Evolutionary conservation across 108 stramenopile species (phyloP), one percentile per base, ranked within the genome.

Genomic region (Nannochloropsis gaditana): DNA sequence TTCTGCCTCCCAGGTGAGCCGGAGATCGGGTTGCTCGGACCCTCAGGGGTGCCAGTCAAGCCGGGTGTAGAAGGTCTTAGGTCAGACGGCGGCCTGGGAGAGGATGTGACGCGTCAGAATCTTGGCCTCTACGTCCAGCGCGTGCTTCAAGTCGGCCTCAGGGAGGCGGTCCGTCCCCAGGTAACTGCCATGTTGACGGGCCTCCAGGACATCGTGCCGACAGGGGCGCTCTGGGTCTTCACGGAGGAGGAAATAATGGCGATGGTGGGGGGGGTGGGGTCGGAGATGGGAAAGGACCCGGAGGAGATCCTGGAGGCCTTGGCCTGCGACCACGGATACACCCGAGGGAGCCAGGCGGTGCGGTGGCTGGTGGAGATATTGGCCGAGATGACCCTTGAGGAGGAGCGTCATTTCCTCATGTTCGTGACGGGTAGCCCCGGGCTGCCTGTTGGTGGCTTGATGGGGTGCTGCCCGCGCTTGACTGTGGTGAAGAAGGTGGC

Each of bases 401-500:
- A 73, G n/a, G 19, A 73, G 59, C 15, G 59, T 4, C 59, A 73
- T n/a, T 73, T 73, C n/a, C n/a, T 73, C 2, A 73, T 73, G 59
- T 73, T 73, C 6, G 59, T 73, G 59, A 73, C 59, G 59, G 59
- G 59, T 15, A 73, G 59, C 6, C 59, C 59, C 59, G 59, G 59
- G 59, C 2, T 73, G 59, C 59, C 59, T 6, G 59, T 73, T 1
- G 59, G 59, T 15, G 59, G 59, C 19, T n/a, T 73, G 59, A 73
- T 73, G 59, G 59, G 59, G 59, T 73, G 59, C 6, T 8, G 4
- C 5, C 59, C 59, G 59, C 15, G 59, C 3, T 8, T 73, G 6
- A 73, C 59, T 15, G 59, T 73, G n/a, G 59, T 73, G 59, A 73
- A 73, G 59, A 73, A 73, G 59, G 59, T 73, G 59, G 59, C 59